Evolutionary conservation across 345 rosid species (phyloP).

Genomic region (Aurinia saxatilis): DNA sequence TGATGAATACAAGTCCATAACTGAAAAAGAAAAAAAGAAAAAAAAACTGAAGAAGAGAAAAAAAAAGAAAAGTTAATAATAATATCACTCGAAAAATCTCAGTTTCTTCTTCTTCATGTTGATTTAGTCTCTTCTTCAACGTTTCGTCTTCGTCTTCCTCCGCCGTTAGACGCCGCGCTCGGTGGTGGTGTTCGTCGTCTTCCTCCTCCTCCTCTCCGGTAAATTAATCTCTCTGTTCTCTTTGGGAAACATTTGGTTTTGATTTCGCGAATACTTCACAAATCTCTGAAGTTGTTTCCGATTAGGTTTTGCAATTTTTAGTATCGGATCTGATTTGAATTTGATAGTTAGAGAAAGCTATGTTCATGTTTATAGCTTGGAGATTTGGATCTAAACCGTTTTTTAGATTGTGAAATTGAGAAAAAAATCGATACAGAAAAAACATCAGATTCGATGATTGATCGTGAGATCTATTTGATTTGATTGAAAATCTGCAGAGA

Average conservation of each 20-base stretch:
- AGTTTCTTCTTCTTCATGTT: neutral
- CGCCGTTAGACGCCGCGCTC: slow-evolving; percentile 14
- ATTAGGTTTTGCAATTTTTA: neutral
- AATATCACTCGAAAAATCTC: neutral
- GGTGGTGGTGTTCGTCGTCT: slow-evolving; percentile 9
- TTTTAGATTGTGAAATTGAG: slow-evolving; percentile 7
- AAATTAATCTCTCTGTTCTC: neutral
- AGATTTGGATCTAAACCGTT: slow-evolving; percentile 6
- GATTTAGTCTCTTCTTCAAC: neutral
- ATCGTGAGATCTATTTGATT: slow-evolving; percentile 2
- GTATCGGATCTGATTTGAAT: slow-evolving; percentile 22
- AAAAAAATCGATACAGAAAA: too few species aligned
- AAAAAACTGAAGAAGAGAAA: neutral
- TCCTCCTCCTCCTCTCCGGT: neutral
- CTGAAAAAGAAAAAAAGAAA: neutral
- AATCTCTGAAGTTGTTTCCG: neutral
- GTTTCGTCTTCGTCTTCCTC: slow-evolving; percentile 9
- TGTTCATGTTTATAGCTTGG: neutral
- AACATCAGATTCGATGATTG: too few species aligned
- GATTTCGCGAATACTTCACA: too few species aligned
- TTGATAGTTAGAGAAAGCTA: neutral
- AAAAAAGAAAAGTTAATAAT: slow-evolving; percentile 2
- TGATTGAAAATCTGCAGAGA: slow-evolving; percentile 30
- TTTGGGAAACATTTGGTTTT: too few species aligned
- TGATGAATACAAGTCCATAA: slow-evolving; percentile 8